Conservation (phyloP, 257 asterid genomes). For the Schizonepeta tenuifolia region DNA sequence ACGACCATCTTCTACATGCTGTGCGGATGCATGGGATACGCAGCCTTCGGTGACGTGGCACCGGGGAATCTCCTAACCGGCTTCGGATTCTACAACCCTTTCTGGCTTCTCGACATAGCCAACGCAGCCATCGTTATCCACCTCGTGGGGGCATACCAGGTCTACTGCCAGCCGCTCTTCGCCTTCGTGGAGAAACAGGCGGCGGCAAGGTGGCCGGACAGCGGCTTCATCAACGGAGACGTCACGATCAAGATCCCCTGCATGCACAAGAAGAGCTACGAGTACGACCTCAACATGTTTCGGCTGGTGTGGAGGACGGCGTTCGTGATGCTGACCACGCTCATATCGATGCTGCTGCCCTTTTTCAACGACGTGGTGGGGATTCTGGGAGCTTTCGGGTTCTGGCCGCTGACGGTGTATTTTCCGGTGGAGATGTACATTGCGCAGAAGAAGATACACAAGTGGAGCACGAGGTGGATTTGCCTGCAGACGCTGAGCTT, state of each 20-base stretch:
- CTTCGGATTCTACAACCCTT: constrained; percentile 61
- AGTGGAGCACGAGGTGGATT: constrained; percentile 54
- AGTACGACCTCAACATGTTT: constrained; percentile 43
- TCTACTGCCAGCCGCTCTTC: constrained; percentile 60
- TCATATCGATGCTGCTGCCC: constrained; percentile 56
- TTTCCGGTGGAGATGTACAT: constrained; percentile 66
- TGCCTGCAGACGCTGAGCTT: constrained; percentile 48
- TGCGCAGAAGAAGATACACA: constrained; percentile 49
- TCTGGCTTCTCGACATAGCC: constrained; percentile 59
- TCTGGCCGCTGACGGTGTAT: constrained; percentile 60
- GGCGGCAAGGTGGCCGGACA: constrained; percentile 40
- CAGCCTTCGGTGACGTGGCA: constrained; percentile 55
- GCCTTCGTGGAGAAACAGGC: constrained; percentile 53
- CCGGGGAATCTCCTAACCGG: constrained; percentile 64
- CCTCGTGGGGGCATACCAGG: constrained; percentile 57
- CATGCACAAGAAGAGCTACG: constrained; percentile 10
- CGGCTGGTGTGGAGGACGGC: constrained; percentile 47
- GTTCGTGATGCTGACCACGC: constrained; percentile 48
- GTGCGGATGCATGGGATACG: constrained; percentile 60
- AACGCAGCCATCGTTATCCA: constrained; percentile 61
- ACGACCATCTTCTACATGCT: constrained; percentile 57
- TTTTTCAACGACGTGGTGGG: constrained; percentile 63
- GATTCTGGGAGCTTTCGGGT: constrained; percentile 58
- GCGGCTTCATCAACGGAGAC: constrained; percentile 37
- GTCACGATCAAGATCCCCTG: constrained; percentile 32